Percentiles rank a stretch among this genome's conserved stretches.
phyloP scores from a whole-genome alignment of 2,329 filamentous ascomycete genomes.

The Aspergillus caelatus region DNA sequence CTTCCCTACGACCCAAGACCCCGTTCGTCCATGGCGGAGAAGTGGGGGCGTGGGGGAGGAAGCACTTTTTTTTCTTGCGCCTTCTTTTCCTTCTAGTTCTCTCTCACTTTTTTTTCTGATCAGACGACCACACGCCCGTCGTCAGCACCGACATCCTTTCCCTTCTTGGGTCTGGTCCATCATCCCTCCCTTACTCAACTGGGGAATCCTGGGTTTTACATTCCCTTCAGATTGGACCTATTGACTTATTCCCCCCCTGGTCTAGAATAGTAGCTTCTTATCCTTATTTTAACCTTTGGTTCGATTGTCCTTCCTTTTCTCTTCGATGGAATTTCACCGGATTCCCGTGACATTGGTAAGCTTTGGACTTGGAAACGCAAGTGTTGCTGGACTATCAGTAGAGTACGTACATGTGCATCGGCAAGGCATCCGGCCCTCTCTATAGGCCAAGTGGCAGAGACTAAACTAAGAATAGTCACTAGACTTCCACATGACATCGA shows the following conservation, averaged over 20 bases:
- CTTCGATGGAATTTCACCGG: not conserved
- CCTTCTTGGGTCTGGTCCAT: constrained; percentile 12
- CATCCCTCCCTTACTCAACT: constrained; percentile 8
- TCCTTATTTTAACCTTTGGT: not conserved
- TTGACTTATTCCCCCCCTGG: not conserved
- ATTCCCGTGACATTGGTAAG: not conserved
- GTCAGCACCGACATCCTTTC: constrained; percentile 20
- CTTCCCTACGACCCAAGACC: constrained; percentile 4
- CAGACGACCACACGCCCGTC: constrained; percentile 25
- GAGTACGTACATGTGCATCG: constrained; percentile 6
- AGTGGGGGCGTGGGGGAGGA: constrained; percentile 30
- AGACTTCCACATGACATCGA: constrained; percentile 22
- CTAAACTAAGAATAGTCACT: constrained; percentile 18
- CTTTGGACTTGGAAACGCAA: not conserved
- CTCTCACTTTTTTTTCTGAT: constrained; percentile 26
- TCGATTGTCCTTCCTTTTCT: not conserved
- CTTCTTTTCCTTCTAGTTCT: constrained; percentile 11
- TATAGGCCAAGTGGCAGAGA: constrained; percentile 5
- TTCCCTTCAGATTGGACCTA: not conserved
- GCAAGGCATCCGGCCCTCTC: constrained; percentile 14
- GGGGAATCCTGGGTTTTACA: constrained; percentile 9
- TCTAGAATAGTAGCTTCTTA: constrained; percentile 1
- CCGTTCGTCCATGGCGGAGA: constrained; percentile 29
- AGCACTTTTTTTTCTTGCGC: constrained; percentile 6
- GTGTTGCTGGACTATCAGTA: not conserved